phyloP scores from a whole-genome alignment of 352 stramenopile genomes.

The Pythium apleroticum region DNA sequence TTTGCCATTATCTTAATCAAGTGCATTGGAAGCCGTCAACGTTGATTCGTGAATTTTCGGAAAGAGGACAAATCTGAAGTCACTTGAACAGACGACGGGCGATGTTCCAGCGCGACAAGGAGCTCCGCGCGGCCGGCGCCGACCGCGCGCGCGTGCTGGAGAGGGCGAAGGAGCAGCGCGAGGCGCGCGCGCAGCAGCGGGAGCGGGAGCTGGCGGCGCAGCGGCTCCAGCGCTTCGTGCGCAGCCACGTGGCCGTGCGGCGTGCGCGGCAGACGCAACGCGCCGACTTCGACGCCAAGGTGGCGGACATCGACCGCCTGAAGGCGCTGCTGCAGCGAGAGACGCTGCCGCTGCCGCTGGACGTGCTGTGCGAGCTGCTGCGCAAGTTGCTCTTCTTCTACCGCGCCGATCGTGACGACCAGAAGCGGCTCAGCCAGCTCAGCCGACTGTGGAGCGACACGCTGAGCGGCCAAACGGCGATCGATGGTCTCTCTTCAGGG shows the following conservation, averaged over 20 bases:
- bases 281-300: constrained; percentile 52
- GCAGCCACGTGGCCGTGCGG: constrained; percentile 32
- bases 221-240: constrained; percentile 47
- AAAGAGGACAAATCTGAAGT: not conserved
- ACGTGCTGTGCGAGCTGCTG: constrained; percentile 52
- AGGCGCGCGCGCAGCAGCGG: constrained; percentile 39
- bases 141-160: constrained; percentile 56
- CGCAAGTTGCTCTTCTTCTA: constrained; percentile 50
- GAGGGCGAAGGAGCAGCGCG: constrained; percentile 47
- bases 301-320: constrained; percentile 52
- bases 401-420: constrained; percentile 27
- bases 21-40: not conserved
- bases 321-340: constrained; percentile 55
- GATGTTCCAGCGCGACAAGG: constrained; percentile 61
- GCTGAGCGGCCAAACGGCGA: constrained; percentile 12
- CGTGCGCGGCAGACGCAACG: constrained; percentile 5
- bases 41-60: not conserved
- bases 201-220: constrained; percentile 36
- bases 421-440: constrained; percentile 31
- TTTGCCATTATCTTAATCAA: not conserved
- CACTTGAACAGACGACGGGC: not conserved
- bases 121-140: constrained; percentile 35
- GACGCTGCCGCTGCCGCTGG: constrained; percentile 45
- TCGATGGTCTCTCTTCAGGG: constrained; percentile 15
- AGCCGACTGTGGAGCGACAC: constrained; percentile 15